Evolutionary conservation across 139 green algal species (phyloP), one percentile per base, ranked within the genome.

Genomic region (Desmodesmus armatus): DNA sequence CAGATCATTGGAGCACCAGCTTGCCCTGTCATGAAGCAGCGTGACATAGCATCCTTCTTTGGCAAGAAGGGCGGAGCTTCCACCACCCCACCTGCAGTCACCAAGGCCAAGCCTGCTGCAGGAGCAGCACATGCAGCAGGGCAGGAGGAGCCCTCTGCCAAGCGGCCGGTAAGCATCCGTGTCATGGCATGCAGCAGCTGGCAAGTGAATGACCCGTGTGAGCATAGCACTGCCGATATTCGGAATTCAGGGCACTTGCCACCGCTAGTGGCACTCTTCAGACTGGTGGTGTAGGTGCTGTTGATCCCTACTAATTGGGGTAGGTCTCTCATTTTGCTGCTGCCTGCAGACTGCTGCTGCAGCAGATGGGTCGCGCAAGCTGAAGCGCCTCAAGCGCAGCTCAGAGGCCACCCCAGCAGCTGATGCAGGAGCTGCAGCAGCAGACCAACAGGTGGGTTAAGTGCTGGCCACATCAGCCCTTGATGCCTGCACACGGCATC

Each of bases 11-110:
- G n/a, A n/a, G n/a, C n/a, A n/a, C n/a, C n/a, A n/a, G n/a, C n/a
- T n/a, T n/a, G n/a, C n/a, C 27, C 25, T 27, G 40, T 6, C n/a
- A 80, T 80, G 73, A 82, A 82, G 55, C 76, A 82, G 37, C 35
- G 55, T 25, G 76, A 82, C 76, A 82, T 82, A 27, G 71, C 76
- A 29, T n/a, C 41, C 53, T 82, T 82, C 55, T 82, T 82, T 73
- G 76, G 76, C 37, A 82, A 71, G 23, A 39, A 37, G 47, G 47
- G 37, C 47, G 35, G 73, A 19, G n/a, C n/a, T n/a, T 60, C 31
- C 33, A 49, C 47, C 31, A 41, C 51, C 23, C 47, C 49, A 80
- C 31, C 15, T 17, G 19, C 73, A 31, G 53, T 55, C n/a, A n/a
- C n/a, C n/a, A n/a, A n/a, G n/a, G n/a, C n/a, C n/a, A 72, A 82